A percentile compares a stretch with the other conserved stretches of the same genome.
Conservation (phyloP, 2,329 filamentous ascomycete species). For the Bipolaris victoriae region DNA sequence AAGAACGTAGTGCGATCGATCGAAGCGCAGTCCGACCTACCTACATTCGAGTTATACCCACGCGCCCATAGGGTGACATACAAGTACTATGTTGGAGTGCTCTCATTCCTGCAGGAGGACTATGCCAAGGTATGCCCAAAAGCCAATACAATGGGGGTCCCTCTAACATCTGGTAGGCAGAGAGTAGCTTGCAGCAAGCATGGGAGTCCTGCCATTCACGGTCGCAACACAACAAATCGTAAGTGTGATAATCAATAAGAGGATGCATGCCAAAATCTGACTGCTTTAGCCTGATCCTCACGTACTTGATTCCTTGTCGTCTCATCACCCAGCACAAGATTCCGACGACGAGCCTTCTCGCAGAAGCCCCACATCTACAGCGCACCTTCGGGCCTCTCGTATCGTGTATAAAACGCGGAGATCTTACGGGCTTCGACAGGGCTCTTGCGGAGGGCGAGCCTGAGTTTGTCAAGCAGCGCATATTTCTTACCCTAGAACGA, state of each 20-base stretch:
- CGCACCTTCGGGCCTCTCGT: constrained; percentile 79
- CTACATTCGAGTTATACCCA: constrained; percentile 77
- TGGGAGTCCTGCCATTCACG: constrained; percentile 80
- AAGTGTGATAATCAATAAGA: constrained; percentile 9
- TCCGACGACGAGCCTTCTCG: constrained; percentile 73
- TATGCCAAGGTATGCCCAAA: constrained; percentile 71
- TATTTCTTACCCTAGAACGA: constrained; percentile 92
- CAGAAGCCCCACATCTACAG: constrained; percentile 77
- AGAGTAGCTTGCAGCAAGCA: constrained; percentile 71
- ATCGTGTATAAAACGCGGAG: constrained; percentile 78
- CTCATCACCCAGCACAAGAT: constrained; percentile 86
- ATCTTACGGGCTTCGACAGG: constrained; percentile 82
- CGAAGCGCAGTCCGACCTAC: constrained; percentile 79
- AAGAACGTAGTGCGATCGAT: constrained; percentile 89
- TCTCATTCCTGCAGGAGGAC: constrained; percentile 94
- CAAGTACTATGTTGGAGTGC: constrained; percentile 92
- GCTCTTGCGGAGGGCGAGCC: constrained; percentile 82
- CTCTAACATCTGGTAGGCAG: constrained; percentile 37
- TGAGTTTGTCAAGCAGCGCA: constrained; percentile 90
- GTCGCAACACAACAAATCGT: constrained; percentile 81
- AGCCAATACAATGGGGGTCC: neutral
- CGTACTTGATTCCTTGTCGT: constrained; percentile 92
- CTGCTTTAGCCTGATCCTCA: constrained; percentile 76
- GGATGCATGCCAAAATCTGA: constrained; percentile 41
- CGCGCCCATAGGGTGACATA: constrained; percentile 93